Base-by-base conservation (phyloP, 2,329 filamentous ascomycete species). In the Pyrenophora teres region DNA sequence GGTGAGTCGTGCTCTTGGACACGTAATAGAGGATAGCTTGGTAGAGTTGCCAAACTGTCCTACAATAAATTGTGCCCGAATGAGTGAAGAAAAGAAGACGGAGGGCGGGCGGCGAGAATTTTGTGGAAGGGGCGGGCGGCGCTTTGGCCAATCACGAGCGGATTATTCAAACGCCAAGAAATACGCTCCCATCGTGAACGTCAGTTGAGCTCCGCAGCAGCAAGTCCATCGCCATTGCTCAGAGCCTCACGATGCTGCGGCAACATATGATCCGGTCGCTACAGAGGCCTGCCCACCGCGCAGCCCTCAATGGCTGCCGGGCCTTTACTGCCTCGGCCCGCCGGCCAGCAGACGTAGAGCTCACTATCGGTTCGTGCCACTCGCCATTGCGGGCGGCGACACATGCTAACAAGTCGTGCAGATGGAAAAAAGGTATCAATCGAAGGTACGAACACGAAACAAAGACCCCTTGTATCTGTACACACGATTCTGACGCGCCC, bases 351-450 rank as follows among this genome's bases (percentile, higher is more conserved):
- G 92, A 97, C 82, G 92, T 99, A 72, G 92, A 97, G 84, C 86
- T 99, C 77, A 99, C 93, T 72, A 86, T 97, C 82, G 91, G 90
- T 95, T 79, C 72, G 85, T 78, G 64, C 68, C 69, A 73, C 58
- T 53, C 49, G 43, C 57, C 56, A 47, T 58, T 52, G 54, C 53
- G 44, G 45, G 40, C 55, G 27, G 36, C 43, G 37, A 60, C 39
- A 50, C 32, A 21, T 70, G 59, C 74, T 78, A 66, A 78, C 68
- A 32, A 59, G 52, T 62, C 57, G 57, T 64, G 38, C 73, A 92
- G 93, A 99, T 85, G 94, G 93, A 74, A 96, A 96, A 83, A 96
- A 97, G 80, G 88, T 99, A 50, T 96, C 92, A 59, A 92, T 99
- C 76, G 92, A 97, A 89, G 91, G 92, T 96, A 87, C 60, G 60